These are phyloP conservation scores for Hura crepitans DNA, from an alignment of 441 rosid species.

Conservation along the genomic window DNA sequence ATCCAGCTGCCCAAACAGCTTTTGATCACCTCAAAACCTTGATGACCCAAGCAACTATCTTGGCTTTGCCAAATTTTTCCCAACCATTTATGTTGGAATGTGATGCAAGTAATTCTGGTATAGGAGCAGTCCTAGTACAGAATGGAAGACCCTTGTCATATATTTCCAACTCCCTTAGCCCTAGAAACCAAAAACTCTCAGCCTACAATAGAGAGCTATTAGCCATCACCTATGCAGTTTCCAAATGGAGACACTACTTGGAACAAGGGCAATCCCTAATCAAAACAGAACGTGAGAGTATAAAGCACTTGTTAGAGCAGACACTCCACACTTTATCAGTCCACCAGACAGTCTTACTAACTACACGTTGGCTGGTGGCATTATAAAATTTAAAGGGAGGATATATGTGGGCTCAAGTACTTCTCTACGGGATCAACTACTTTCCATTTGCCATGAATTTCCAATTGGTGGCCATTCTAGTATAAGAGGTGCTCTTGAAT, in stretches of 20 bases:
- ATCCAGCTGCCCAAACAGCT: neutral
- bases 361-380: too few relatives aligned
- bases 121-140: too few relatives aligned
- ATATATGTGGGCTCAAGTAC: too few relatives aligned
- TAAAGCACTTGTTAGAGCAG: neutral
- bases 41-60: neutral
- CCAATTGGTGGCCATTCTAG: neutral
- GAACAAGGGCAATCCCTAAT: neutral
- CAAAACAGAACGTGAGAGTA: neutral
- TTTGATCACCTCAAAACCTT: neutral
- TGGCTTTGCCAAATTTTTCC: neutral
- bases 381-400: neutral
- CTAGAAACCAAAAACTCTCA: neutral
- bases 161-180: neutral
- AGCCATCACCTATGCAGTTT: neutral
- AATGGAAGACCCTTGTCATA: neutral
- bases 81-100: too few relatives aligned
- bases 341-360: too few relatives aligned
- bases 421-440: neutral
- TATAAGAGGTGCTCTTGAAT: neutral
- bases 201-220: neutral
- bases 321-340: too few relatives aligned
- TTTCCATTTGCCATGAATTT: neutral
- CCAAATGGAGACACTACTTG: neutral
- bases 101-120: too few relatives aligned